Evolutionary conservation across 2,329 filamentous ascomycete genomes (phyloP), one percentile per base, ranked within the genome.

Genomic region (Nothomitra cinnamomea): DNA sequence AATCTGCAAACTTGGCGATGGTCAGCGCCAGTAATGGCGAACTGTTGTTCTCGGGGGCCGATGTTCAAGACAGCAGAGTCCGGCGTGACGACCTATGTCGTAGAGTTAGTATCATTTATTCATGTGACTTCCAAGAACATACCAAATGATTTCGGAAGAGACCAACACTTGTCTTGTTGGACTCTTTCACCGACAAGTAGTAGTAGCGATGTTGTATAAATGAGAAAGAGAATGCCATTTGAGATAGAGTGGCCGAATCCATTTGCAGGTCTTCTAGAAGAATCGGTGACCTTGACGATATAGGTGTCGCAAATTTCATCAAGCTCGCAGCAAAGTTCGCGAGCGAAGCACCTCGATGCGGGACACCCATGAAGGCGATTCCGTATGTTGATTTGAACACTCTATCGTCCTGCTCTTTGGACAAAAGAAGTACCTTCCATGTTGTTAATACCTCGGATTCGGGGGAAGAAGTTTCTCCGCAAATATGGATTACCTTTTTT

Each of bases 291-390:
- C 36, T 65, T 67, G n/a, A 63, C 63, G 3, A 66, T 57, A 56
- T 65, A 64, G 2, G 61, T 58, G n/a, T n/a, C n/a, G n/a, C n/a
- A n/a, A n/a, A n/a, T n/a, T n/a, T n/a, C n/a, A n/a, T n/a, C n/a
- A 66, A 54, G 13, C 64, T 52, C 54, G 58, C n/a, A 41, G 51
- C 62, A 1, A 64, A 55, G 56, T 56, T 41, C 12, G 65, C 64
- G 24, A 64, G 62, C 43, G 59, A 62, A 43, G 64, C 62, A 53
- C 65, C 67, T 56, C 66, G 60, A 58, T 69, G 64, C 36, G 65
- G 66, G 21, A 66, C 69, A 22, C 66, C 66, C 56, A 69, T 64
- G 57, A 69, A 69, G 8, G 69, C 53, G 56, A 69, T 64, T 12
- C 66, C 65, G 57, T 67, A 65, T 50, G 65, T 69, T 61, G 47